These are phyloP conservation scores for Benincasa hispida DNA, from an alignment of 306 rosid species.

Conservation along the genomic window DNA sequence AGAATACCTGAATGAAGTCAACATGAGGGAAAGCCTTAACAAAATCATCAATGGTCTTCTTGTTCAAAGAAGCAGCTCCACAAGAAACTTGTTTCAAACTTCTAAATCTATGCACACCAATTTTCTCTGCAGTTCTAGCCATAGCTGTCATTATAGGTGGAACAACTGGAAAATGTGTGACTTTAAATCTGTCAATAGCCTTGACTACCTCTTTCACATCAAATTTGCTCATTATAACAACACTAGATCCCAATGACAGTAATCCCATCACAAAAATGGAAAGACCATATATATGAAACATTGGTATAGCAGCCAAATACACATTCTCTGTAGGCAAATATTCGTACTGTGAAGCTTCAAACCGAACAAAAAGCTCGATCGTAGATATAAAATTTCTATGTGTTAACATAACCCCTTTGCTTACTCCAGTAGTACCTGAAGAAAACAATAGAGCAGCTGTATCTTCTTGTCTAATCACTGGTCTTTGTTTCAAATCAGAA, in stretches of 20 bases:
- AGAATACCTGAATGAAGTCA: constrained; percentile 82
- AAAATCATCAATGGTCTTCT: constrained; percentile 31
- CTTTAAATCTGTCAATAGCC: constrained; percentile 42
- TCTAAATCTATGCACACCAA: constrained; percentile 20
- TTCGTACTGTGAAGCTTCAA: constrained; percentile 71
- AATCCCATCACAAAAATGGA: constrained; percentile 46
- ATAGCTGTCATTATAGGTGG: constrained; percentile 54
- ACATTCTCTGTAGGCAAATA: constrained; percentile 33
- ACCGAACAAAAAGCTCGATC: constrained; percentile 52
- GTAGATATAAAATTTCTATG: constrained; percentile 50
- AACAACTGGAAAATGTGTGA: constrained; percentile 66
- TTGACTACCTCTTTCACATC: constrained; percentile 29
- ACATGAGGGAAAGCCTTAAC: constrained; percentile 36
- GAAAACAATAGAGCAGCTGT: constrained; percentile 66
- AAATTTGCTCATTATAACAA: constrained; percentile 57
- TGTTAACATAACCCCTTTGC: constrained; percentile 70
- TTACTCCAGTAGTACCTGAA: constrained; percentile 72
- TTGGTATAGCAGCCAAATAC: constrained; percentile 56
- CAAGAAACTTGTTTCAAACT: constrained; percentile 67
- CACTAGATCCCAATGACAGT: constrained; percentile 56
- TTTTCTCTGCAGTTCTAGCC: constrained; percentile 23
- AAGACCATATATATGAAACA: constrained; percentile 73
- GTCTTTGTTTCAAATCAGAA: constrained; percentile 25
- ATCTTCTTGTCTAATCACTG: constrained; percentile 58
- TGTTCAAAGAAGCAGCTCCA: constrained; percentile 62